phyloP scores from a whole-genome alignment of 139 green algal genomes.

The Chlamydomonas incerta region DNA sequence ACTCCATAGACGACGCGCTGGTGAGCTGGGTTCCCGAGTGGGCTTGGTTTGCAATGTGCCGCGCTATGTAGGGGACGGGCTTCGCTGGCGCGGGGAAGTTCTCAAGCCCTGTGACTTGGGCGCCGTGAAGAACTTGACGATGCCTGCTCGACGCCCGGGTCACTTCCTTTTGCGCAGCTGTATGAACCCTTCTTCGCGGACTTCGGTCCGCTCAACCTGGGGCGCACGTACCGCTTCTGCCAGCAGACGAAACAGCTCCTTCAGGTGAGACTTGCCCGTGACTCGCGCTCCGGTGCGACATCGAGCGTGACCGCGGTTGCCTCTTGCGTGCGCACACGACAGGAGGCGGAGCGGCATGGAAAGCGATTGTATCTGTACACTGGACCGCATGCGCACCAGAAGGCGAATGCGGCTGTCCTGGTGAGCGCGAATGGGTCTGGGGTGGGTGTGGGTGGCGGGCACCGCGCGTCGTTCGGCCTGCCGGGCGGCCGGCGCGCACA shows the following conservation, averaged over 20 bases:
- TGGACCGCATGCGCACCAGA: slow-evolving; percentile 70
- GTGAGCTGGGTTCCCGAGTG: slow-evolving; percentile 42
- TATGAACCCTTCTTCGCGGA: slow-evolving; percentile 95
- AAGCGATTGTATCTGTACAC: slow-evolving; percentile 79
- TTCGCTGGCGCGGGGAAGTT: not conserved
- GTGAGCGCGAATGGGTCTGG: too few species aligned
- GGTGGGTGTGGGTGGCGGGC: too few species aligned
- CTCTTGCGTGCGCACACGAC: not conserved
- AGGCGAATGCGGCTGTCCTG: slow-evolving; percentile 88
- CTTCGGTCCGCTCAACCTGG: slow-evolving; percentile 94
- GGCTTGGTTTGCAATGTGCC: too few species aligned
- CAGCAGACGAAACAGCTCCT: slow-evolving; percentile 72
- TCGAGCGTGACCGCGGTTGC: too few species aligned
- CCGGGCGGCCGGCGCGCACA: too few species aligned
- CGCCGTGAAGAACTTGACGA: not conserved
- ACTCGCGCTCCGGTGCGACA: too few species aligned
- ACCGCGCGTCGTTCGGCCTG: too few species aligned
- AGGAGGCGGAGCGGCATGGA: slow-evolving; percentile 67
- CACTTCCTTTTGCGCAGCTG: too few species aligned
- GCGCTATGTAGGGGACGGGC: too few species aligned
- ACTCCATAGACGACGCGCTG: slow-evolving; percentile 78
- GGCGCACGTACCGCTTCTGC: slow-evolving; percentile 84
- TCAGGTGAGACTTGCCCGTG: too few species aligned
- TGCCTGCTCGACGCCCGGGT: too few species aligned
- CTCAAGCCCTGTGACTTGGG: not conserved